A percentile compares a stretch with the other conserved stretches of the same genome.
phyloP scores from a whole-genome alignment of 495 filamentous ascomycete genomes.

The Aspergillus mulundensis region DNA sequence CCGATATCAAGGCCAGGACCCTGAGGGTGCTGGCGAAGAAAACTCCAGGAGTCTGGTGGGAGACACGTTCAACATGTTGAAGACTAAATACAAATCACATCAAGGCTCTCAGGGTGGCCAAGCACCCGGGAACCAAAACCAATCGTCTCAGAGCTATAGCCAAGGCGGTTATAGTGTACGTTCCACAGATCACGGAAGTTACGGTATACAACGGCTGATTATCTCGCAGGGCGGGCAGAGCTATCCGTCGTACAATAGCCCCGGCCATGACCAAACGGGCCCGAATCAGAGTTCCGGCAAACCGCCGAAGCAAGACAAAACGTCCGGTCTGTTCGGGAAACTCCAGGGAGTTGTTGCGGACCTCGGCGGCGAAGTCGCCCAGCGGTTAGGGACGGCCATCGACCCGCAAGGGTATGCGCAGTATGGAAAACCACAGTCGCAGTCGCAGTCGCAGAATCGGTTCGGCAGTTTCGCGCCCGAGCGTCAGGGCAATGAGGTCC shows the following conservation, averaged over 20 bases:
- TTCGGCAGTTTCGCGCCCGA: slow-evolving; percentile 80
- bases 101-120: slow-evolving; percentile 10
- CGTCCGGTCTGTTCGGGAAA: slow-evolving; percentile 53
- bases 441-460: slow-evolving; percentile 52
- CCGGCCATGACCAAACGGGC: slow-evolving; percentile 12
- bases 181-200: neutral
- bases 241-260: slow-evolving; percentile 8
- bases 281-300: slow-evolving; percentile 17
- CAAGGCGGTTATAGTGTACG: neutral
- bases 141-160: slow-evolving; percentile 9
- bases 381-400: slow-evolving; percentile 43
- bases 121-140: slow-evolving; percentile 13
- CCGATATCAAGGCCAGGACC: slow-evolving; percentile 41
- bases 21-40: slow-evolving; percentile 24
- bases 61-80: slow-evolving; percentile 50
- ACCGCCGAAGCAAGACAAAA: slow-evolving; percentile 40
- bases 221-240: slow-evolving; percentile 2
- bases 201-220: neutral
- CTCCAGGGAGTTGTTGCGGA: slow-evolving; percentile 51
- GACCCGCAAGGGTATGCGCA: slow-evolving; percentile 49
- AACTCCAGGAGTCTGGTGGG: slow-evolving; percentile 49
- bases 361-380: slow-evolving; percentile 47
- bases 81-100: slow-evolving; percentile 40
- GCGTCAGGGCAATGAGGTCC: slow-evolving; percentile 60
- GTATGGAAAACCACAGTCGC: slow-evolving; percentile 38